Percentiles rank a stretch among this genome's conserved stretches.
These are phyloP conservation scores for Elsinoe arachidis DNA, from an alignment of 2,329 filamentous ascomycete species.

Conservation along the genomic window DNA sequence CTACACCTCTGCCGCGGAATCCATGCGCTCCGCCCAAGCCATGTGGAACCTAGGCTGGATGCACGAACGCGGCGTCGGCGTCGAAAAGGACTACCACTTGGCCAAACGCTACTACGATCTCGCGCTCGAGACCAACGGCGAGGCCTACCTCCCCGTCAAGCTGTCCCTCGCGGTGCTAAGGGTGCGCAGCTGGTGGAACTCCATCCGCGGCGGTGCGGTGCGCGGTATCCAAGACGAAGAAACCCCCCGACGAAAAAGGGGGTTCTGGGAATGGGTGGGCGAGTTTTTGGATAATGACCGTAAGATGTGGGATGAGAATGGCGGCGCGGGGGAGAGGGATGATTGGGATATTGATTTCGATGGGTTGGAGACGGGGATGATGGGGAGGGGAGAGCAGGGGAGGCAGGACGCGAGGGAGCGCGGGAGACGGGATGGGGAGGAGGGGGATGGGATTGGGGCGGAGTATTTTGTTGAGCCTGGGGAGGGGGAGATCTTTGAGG, in stretches of 20 bases:
- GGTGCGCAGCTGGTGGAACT: constrained; percentile 86
- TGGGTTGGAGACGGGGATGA: background rate
- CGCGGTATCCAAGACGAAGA: constrained; percentile 89
- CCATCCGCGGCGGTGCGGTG: constrained; percentile 76
- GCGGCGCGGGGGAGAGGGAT: background rate
- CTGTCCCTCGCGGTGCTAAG: constrained; percentile 80
- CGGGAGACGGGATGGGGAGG: background rate
- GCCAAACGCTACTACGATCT: constrained; percentile 95
- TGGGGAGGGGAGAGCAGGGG: background rate
- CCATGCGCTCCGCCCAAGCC: constrained; percentile 84
- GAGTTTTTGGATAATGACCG: constrained; percentile 4
- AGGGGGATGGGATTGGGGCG: background rate
- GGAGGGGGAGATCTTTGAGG: background rate
- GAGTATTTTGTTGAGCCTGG: constrained; percentile 10
- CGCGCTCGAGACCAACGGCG: constrained; percentile 77
- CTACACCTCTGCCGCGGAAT: constrained; percentile 86
- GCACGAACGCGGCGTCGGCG: constrained; percentile 91
- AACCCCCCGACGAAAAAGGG: constrained; percentile 18
- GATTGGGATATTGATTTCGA: background rate
- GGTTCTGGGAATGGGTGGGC: constrained; percentile 37
- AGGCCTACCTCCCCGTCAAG: constrained; percentile 89
- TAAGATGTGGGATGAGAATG: background rate
- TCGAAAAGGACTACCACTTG: constrained; percentile 92
- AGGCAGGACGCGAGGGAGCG: constrained; percentile 7
- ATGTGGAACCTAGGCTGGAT: constrained; percentile 98